These are phyloP conservation scores for Petunia axillaris DNA, from an alignment of 257 asterid genomes.

Conservation along the genomic window DNA sequence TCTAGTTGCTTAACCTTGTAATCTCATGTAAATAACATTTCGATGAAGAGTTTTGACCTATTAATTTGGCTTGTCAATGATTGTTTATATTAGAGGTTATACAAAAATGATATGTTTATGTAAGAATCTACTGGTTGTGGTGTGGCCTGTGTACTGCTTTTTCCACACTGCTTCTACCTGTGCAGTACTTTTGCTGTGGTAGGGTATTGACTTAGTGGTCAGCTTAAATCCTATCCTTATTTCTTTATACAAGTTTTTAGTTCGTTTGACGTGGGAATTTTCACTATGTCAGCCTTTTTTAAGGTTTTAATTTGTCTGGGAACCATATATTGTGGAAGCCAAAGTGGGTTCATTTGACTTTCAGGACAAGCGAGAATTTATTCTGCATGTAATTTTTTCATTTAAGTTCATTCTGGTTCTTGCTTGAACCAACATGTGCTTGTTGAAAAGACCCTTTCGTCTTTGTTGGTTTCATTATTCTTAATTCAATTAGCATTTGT, in stretches of 20 bases:
- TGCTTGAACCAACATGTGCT: too few species aligned
- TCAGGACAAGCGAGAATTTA: slow-evolving; percentile 16
- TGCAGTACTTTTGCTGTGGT: slow-evolving; percentile 6
- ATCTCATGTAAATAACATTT: slow-evolving; percentile 21
- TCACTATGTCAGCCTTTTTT: not conserved
- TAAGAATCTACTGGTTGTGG: not conserved
- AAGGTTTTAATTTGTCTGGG: not conserved
- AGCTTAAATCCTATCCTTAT: not conserved
- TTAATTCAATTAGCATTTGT: not conserved
- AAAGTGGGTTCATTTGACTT: not conserved
- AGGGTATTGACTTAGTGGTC: not conserved
- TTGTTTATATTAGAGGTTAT: not conserved
- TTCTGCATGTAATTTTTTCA: slow-evolving; percentile 14
- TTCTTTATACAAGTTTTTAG: not conserved
- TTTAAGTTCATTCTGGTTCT: not conserved
- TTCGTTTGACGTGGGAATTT: slow-evolving; percentile 4
- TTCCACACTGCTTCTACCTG: not conserved
- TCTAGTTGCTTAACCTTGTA: not conserved
- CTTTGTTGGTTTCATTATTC: not conserved
- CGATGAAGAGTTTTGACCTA: slow-evolving; percentile 16
- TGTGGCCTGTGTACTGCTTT: not conserved
- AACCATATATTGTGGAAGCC: not conserved
- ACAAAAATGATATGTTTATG: too few species aligned
- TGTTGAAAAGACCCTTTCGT: too few species aligned
- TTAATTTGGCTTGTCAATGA: slow-evolving; percentile 17